phyloP scores from a whole-genome alignment of 2,329 filamentous ascomycete species.

The Stromatinia cepivora region DNA sequence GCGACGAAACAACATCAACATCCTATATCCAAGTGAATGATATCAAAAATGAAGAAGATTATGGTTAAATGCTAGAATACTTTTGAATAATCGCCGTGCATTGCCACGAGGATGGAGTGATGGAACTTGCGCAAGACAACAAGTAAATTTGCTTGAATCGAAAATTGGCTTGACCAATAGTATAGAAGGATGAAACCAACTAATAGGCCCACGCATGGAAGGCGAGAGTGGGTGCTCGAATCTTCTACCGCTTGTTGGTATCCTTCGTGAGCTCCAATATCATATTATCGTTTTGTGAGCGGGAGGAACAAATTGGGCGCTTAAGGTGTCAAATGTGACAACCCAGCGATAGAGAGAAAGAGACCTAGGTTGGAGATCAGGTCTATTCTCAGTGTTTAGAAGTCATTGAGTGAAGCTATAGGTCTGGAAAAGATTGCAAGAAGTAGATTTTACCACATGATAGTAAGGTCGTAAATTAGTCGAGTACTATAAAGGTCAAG shows the following conservation, averaged over 20 bases:
- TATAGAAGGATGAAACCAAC: not conserved
- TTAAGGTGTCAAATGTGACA: not conserved
- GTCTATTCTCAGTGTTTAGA: not conserved
- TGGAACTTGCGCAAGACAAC: not conserved
- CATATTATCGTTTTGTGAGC: not conserved
- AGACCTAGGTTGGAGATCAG: not conserved
- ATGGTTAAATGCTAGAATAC: not conserved
- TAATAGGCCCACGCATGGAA: not conserved
- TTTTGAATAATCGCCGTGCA: not conserved
- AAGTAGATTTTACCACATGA: not conserved
- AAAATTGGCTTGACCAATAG: not conserved
- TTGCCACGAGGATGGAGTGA: not conserved
- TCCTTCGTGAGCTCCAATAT: too few species aligned
- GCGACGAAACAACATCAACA: not conserved
- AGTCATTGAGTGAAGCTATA: not conserved
- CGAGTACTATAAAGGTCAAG: not conserved
- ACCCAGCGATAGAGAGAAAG: not conserved
- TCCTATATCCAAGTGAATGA: not conserved
- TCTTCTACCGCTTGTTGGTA: not conserved
- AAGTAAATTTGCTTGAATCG: not conserved
- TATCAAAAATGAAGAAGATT: not conserved
- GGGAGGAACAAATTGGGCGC: not conserved
- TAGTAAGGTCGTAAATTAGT: not conserved
- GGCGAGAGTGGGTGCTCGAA: not conserved
- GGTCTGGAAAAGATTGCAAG: not conserved